Evolutionary conservation across 768 basidiomycete genomes (phyloP).

Genomic region (Auriculariales sp.): DNA sequence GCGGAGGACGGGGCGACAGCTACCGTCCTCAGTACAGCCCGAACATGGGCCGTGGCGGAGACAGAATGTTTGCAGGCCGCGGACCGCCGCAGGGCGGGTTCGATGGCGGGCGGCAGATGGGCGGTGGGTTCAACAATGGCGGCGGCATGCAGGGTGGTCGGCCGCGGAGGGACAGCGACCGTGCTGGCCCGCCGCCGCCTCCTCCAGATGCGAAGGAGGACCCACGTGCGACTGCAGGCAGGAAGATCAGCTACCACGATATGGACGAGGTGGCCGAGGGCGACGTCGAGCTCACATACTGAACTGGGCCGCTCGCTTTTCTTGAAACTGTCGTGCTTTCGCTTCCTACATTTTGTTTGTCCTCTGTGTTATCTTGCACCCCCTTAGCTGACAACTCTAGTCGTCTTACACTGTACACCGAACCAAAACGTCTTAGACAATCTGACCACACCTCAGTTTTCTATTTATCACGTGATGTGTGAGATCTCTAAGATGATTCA

Average conservation of each 20-base stretch:
- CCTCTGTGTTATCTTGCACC: neutral
- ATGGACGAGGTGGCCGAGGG: constrained; percentile 87
- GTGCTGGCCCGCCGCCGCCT: constrained; percentile 57
- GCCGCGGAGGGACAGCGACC: constrained; percentile 24
- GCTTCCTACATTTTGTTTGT: neutral
- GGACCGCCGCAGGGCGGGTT: constrained; percentile 33
- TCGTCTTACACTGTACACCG: neutral
- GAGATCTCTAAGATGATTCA: too few relatives aligned
- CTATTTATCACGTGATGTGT: too few relatives aligned
- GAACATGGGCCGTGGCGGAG: constrained; percentile 12
- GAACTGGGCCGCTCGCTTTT: neutral
- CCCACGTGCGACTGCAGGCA: constrained; percentile 77
- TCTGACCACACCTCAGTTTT: too few relatives aligned
- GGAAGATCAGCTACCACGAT: constrained; percentile 87
- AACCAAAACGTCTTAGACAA: too few relatives aligned
- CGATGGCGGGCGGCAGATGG: constrained; percentile 38
- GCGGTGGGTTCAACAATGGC: constrained; percentile 13
- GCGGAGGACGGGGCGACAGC: constrained; percentile 2
- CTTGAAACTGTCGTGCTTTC: neutral
- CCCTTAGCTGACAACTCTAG: neutral
- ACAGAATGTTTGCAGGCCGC: neutral
- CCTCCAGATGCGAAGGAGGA: constrained; percentile 87
- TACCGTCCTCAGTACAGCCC: constrained; percentile 10
- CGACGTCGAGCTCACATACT: constrained; percentile 31
- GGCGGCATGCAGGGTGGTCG: constrained; percentile 19